Percentiles rank a stretch among this genome's conserved stretches.
Evolutionary conservation across 2,329 filamentous ascomycete species (phyloP).

Genomic region (Talaromyces sp.): DNA sequence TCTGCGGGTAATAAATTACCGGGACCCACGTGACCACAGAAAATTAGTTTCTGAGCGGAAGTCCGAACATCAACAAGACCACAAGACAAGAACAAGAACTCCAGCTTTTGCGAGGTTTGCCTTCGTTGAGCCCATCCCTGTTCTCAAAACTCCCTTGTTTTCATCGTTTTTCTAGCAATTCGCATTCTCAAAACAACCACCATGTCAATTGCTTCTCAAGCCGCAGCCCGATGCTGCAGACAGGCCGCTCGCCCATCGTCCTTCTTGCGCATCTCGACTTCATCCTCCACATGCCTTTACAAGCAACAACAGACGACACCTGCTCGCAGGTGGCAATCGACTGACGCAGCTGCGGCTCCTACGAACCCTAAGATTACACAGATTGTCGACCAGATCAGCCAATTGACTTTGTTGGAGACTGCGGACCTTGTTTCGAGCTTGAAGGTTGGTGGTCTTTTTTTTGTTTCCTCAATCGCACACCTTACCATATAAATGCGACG

Average conservation of each 20-base stretch:
- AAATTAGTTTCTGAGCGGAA: conserved; percentile 14
- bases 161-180: not conserved
- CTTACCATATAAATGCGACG: not conserved
- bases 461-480: not conserved
- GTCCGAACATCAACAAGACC: conserved; percentile 8
- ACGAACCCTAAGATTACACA: conserved; percentile 84
- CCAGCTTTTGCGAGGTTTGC: not conserved
- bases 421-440: conserved; percentile 90
- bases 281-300: conserved; percentile 35
- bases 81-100: not conserved
- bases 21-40: conserved; percentile 11
- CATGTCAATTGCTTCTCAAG: conserved; percentile 38
- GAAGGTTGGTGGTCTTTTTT: conserved; percentile 60
- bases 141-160: not conserved
- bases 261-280: conserved; percentile 31
- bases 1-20: not conserved
- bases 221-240: conserved; percentile 40
- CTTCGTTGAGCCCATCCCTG: not conserved
- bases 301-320: conserved; percentile 25
- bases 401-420: conserved; percentile 95
- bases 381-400: conserved; percentile 98
- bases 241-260: conserved; percentile 35
- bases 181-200: conserved; percentile 9
- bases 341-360: conserved; percentile 55
- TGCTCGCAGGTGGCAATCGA: conserved; percentile 80